These are phyloP conservation scores for Leccinellum rugosiceps DNA, from an alignment of 768 basidiomycete genomes.

Conservation along the genomic window DNA sequence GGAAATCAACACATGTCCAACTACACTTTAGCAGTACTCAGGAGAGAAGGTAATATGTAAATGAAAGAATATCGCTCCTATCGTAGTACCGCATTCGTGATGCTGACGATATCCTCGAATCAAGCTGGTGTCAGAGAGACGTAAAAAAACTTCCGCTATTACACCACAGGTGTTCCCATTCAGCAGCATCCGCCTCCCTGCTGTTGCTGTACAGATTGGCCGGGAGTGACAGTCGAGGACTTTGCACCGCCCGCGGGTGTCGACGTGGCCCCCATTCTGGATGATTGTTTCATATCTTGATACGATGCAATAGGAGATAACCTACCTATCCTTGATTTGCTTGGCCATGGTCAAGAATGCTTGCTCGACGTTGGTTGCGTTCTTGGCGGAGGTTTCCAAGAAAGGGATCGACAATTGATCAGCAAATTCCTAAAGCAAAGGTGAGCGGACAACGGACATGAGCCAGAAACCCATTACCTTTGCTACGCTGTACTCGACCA, in stretches of 20 bases:
- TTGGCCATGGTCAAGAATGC: conserved; percentile 99
- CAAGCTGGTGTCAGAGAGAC: conserved; percentile 14
- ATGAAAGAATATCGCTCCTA: conserved; percentile 32
- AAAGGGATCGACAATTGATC: conserved; percentile 92
- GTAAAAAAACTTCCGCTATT: conserved; percentile 15
- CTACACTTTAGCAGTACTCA: conserved; percentile 22
- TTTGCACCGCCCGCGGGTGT: conserved; percentile 74
- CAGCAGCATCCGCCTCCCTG: conserved; percentile 77
- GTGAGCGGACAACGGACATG: conserved; percentile 1
- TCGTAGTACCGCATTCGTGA: conserved; percentile 26
- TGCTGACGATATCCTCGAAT: conserved; percentile 26
- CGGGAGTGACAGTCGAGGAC: conserved; percentile 79
- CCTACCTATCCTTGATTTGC: conserved; percentile 89
- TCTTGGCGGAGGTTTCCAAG: conserved; percentile 99
- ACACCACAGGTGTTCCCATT: conserved; percentile 27
- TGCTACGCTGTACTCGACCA: conserved; percentile 84
- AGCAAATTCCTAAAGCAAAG: conserved; percentile 74
- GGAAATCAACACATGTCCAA: conserved; percentile 26
- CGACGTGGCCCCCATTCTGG: conserved; percentile 82
- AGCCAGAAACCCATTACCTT: conserved; percentile 50
- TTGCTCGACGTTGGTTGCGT: conserved; percentile 97
- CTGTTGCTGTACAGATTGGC: conserved; percentile 79
- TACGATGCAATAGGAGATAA: neutral
- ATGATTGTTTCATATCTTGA: neutral
- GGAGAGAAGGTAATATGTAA: conserved; percentile 33